Evolutionary conservation across 768 basidiomycete genomes (phyloP), one percentile per base, ranked within the genome.

Genomic region (Steccherinum ochraceum): DNA sequence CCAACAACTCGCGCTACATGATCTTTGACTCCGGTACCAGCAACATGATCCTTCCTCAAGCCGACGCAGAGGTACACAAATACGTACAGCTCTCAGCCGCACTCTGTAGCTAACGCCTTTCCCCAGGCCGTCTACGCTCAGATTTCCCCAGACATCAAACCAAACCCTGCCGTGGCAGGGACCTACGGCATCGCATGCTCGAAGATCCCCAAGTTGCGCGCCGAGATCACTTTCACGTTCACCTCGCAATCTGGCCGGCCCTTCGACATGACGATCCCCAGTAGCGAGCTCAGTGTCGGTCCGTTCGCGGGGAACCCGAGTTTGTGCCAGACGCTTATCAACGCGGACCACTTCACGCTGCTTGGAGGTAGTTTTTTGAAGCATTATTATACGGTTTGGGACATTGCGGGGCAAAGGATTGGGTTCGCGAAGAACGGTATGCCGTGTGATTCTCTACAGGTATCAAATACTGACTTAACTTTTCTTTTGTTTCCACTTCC

Each of bases 331-430:
- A 79, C 77, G 5, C 68, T 80, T 24, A 77, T 79, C 65, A 80
- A 79, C 55, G 74, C 77, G 18, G 76, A 79, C 59, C 73, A 72
- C 2, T 63, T 75, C 42, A 68, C 44, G 61, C 54, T 80, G 24
- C 72, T 81, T 18, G 79, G 78, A 12, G 78, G 73, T 24, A 77
- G 76, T 56, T 53, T 80, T 46, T 61, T 80, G 56, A 79, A 81
- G 66, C 78, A 80, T 57, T 80, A 77, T 54, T 80, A 78, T 58
- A 76, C 72, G 50, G 72, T 79, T 13, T 79, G 77, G 76, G 78
- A 80, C 58, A 67, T 80, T 26, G 73, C 69, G 40, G 64, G 63
- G n/a, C 69, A 72, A 54, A 62, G 73, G 25, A 64, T 80, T 59
- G 78, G 78, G 3, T 79, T 81, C 54, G 76, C 77, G 30, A 64